Evolutionary conservation across 345 rosid genomes (phyloP).

Genomic region (Murraya koenigii): DNA sequence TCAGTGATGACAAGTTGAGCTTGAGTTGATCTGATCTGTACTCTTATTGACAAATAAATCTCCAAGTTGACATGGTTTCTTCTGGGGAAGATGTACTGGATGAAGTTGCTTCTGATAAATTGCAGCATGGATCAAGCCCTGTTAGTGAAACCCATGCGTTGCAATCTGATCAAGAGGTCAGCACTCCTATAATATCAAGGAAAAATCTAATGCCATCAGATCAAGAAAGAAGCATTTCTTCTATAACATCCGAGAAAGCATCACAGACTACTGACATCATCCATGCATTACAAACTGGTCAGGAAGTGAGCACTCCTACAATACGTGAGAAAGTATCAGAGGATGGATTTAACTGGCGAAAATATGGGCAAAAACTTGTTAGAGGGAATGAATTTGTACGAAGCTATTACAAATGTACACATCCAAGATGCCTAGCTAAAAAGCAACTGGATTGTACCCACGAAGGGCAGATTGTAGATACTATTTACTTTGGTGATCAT

Average conservation of each 20-base stretch:
- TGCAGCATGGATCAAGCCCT: slow-evolving; percentile 27
- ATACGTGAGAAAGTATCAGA: slow-evolving; percentile 70
- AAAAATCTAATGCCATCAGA: slow-evolving; percentile 26
- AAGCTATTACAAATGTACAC: slow-evolving; percentile 88
- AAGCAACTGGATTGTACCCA: slow-evolving; percentile 80
- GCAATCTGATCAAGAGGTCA: slow-evolving; percentile 32
- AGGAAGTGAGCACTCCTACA: slow-evolving; percentile 53
- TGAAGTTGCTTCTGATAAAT: slow-evolving; percentile 35
- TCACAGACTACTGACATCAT: slow-evolving; percentile 30
- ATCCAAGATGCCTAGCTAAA: slow-evolving; percentile 77
- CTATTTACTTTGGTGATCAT: slow-evolving; percentile 70
- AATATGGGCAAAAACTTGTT: slow-evolving; percentile 93
- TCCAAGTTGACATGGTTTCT: slow-evolving; percentile 33
- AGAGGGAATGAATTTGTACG: slow-evolving; percentile 86
- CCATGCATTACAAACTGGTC: slow-evolving; percentile 34
- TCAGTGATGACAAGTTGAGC: slow-evolving; percentile 9
- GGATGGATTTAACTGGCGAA: slow-evolving; percentile 93
- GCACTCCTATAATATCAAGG: slow-evolving; percentile 20
- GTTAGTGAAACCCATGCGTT: slow-evolving; percentile 21
- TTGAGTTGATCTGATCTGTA: slow-evolving; percentile 16
- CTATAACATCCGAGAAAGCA: slow-evolving; percentile 29
- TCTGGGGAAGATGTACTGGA: slow-evolving; percentile 35
- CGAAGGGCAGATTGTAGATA: slow-evolving; percentile 64
- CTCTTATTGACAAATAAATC: slow-evolving; percentile 26
- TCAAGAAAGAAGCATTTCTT: slow-evolving; percentile 37